These are phyloP conservation scores for Apiotrichum veenhuisii DNA, from an alignment of 1,284 basidiomycete genomes.

Conservation along the genomic window DNA sequence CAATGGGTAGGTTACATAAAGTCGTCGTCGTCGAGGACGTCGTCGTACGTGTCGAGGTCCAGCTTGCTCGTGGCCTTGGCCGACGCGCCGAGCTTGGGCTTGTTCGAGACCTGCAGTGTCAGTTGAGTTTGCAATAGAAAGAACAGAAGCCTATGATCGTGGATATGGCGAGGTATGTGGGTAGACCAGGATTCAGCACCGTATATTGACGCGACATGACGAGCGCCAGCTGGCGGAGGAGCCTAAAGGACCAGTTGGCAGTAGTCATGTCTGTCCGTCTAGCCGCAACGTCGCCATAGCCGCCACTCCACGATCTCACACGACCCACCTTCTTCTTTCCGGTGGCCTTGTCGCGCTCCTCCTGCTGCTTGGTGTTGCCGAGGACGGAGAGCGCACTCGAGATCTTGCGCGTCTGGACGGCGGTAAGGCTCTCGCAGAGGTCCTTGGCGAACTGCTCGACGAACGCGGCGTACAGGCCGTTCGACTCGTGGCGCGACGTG, in stretches of 20 bases:
- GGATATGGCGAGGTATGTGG: no score
- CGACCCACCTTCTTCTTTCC: conserved; percentile 76
- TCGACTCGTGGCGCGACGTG: conserved; percentile 69
- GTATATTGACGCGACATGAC: no score
- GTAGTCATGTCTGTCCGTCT: no score
- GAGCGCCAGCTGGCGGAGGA: no score
- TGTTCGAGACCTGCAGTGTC: conserved; percentile 51
- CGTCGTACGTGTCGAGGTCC: conserved; percentile 76
- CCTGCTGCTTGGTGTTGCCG: conserved; percentile 90
- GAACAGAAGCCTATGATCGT: no score
- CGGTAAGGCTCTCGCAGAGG: conserved; percentile 68
- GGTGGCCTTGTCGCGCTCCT: conserved; percentile 73
- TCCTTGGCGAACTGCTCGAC: conserved; percentile 74
- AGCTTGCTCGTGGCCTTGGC: conserved; percentile 60
- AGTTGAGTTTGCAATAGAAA: no score
- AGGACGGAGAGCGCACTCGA: conserved; percentile 75
- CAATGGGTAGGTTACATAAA: conserved; percentile 38
- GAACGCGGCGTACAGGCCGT: conserved; percentile 75
- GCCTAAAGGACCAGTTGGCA: no score
- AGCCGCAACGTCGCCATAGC: not conserved
- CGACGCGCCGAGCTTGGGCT: conserved; percentile 68
- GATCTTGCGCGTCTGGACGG: conserved; percentile 82
- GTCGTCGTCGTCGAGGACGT: conserved; percentile 65
- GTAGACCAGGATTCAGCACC: no score
- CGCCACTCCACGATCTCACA: not conserved